Percentiles rank a stretch among this genome's conserved stretches.
Conservation (phyloP, 1,284 basidiomycete species). For the Rhodofomes roseus region DNA sequence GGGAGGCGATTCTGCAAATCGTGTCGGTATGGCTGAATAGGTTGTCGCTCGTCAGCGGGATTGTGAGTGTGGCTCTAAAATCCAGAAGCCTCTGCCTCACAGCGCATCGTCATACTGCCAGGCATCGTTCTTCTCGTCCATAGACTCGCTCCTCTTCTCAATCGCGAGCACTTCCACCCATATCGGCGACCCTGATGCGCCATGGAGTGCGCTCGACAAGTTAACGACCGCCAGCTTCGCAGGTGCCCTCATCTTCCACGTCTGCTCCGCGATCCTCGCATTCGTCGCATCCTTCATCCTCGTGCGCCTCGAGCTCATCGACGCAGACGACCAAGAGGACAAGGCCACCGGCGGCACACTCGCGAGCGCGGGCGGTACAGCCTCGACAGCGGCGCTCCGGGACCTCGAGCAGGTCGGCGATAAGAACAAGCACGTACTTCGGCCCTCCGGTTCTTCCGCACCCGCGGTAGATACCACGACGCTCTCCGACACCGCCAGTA, state of each 20-base stretch:
- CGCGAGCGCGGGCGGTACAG: too few species aligned
- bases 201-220: slow-evolving; percentile 17
- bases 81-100: too few species aligned
- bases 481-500: not conserved
- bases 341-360: not conserved
- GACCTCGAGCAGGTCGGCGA: slow-evolving; percentile 1
- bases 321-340: slow-evolving; percentile 21
- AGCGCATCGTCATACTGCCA: slow-evolving; percentile 7
- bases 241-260: slow-evolving; percentile 17
- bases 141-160: slow-evolving; percentile 31
- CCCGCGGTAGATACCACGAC: not conserved
- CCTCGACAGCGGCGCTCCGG: slow-evolving; percentile 1
- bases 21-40: slow-evolving; percentile 11
- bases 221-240: slow-evolving; percentile 24
- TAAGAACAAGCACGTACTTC: not conserved
- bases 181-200: slow-evolving; percentile 7
- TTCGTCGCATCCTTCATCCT: slow-evolving; percentile 30
- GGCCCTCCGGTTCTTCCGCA: slow-evolving; percentile 13
- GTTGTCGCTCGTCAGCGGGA: slow-evolving; percentile 11
- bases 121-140: slow-evolving; percentile 37
- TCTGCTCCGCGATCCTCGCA: slow-evolving; percentile 38
- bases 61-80: slow-evolving; percentile 2
- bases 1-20: slow-evolving; percentile 9
- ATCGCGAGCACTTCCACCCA: slow-evolving; percentile 22
- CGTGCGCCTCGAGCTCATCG: slow-evolving; percentile 27